These are phyloP conservation scores for Coemansia sp. DNA, from an alignment of 192 early-diverging fungal species.

Conservation along the genomic window DNA sequence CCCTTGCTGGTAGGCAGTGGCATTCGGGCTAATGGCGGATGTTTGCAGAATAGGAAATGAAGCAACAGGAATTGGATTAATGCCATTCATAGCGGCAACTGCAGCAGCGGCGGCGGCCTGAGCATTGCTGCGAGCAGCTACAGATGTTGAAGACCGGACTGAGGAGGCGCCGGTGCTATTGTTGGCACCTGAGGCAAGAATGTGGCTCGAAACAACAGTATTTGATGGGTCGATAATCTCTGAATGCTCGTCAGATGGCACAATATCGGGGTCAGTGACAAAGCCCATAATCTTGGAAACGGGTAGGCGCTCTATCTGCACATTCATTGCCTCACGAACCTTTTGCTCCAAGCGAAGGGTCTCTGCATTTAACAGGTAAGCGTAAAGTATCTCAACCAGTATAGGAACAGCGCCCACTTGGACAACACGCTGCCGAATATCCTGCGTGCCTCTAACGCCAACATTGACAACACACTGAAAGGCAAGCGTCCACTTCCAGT, in stretches of 20 bases:
- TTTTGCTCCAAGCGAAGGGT: constrained; percentile 45
- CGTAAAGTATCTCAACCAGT: constrained; percentile 74
- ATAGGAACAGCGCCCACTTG: constrained; percentile 83
- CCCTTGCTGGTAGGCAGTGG: constrained; percentile 39
- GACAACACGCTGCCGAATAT: constrained; percentile 79
- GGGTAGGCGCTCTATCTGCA: constrained; percentile 24
- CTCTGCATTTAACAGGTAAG: constrained; percentile 43
- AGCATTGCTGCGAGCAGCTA: constrained; percentile 38
- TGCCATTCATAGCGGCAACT: constrained; percentile 27
- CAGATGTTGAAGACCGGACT: constrained; percentile 23
- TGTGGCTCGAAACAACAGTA: constrained; percentile 38
- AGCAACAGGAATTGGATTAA: constrained; percentile 31
- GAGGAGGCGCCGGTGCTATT: constrained; percentile 37
- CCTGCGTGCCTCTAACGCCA: constrained; percentile 77
- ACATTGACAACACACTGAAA: constrained; percentile 87
- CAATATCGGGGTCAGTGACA: constrained; percentile 17
- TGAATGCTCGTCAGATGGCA: constrained; percentile 22
- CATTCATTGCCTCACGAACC: constrained; percentile 38
- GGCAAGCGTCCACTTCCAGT: constrained; percentile 80
- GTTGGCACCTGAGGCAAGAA: constrained; percentile 49
- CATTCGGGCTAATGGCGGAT: constrained; percentile 17
- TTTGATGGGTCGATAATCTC: constrained; percentile 48
- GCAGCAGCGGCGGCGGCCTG: constrained; percentile 47
- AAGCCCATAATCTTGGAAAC: constrained; percentile 43
- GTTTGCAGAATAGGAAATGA: constrained; percentile 16